A percentile compares a stretch with the other conserved stretches of the same genome.
Conservation (phyloP, 2,329 filamentous ascomycete species). For the Sporothrix brasiliensis region DNA sequence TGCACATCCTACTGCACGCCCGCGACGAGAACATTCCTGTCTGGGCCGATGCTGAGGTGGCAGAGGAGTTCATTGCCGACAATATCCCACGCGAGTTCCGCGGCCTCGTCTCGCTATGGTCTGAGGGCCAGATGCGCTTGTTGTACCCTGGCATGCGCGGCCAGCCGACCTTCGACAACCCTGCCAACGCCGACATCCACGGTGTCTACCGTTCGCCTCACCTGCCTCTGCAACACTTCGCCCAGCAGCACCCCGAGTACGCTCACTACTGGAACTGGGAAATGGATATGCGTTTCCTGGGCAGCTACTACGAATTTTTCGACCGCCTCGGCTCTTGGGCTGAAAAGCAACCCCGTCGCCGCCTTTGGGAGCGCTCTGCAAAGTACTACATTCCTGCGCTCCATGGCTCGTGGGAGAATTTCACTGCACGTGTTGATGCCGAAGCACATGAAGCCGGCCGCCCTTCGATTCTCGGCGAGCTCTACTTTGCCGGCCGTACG, state of each 20-base stretch:
- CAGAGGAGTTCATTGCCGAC: conserved; percentile 69
- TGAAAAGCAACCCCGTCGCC: conserved; percentile 66
- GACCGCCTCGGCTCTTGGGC: conserved; percentile 68
- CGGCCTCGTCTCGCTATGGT: conserved; percentile 80
- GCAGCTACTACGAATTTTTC: conserved; percentile 73
- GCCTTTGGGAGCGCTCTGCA: conserved; percentile 76
- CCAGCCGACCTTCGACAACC: conserved; percentile 62
- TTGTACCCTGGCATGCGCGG: conserved; percentile 75
- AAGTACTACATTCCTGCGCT: conserved; percentile 75
- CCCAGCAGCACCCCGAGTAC: conserved; percentile 65
- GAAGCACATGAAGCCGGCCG: conserved; percentile 58
- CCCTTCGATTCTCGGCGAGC: conserved; percentile 70
- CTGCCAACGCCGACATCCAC: conserved; percentile 61
- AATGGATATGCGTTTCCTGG: conserved; percentile 67
- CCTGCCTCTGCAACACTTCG: conserved; percentile 66
- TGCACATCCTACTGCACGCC: conserved; percentile 85
- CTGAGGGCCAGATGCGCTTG: conserved; percentile 78
- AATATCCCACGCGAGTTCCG: conserved; percentile 75
- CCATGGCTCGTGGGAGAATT: conserved; percentile 73
- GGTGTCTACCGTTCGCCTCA: conserved; percentile 70
- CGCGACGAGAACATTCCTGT: conserved; percentile 78
- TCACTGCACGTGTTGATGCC: conserved; percentile 64
- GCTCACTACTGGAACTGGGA: conserved; percentile 72
- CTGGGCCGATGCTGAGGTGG: conserved; percentile 76
- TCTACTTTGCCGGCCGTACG: conserved; percentile 53